Percentiles rank a stretch among this genome's conserved stretches.
phyloP scores from a whole-genome alignment of 768 basidiomycete genomes.

The Auriculariales sp. region DNA sequence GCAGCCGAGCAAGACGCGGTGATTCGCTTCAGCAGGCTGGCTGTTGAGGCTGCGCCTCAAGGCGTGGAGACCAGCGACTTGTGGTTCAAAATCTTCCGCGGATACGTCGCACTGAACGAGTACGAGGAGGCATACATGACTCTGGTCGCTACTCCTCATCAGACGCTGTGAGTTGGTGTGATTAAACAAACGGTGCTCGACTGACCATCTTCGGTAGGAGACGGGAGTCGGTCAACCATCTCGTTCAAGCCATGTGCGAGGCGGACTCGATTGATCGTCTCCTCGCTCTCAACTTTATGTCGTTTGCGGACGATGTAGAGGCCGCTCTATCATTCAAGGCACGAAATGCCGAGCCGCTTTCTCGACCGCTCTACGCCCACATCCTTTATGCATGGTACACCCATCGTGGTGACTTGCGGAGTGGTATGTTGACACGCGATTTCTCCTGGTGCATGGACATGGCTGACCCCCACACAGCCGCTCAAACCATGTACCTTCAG shows the following conservation, averaged over 20 bases:
- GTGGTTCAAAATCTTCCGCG: constrained; percentile 68
- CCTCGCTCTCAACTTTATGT: constrained; percentile 72
- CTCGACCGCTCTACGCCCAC: constrained; percentile 72
- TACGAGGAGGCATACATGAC: constrained; percentile 84
- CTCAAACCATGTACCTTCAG: constrained; percentile 85
- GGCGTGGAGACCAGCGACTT: constrained; percentile 47
- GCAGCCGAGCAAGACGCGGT: constrained; percentile 41
- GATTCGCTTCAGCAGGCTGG: constrained; percentile 61
- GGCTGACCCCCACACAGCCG: constrained; percentile 37
- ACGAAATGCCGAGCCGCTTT: constrained; percentile 79
- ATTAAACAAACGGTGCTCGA: background rate
- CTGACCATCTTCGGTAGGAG: constrained; percentile 33
- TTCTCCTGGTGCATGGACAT: background rate
- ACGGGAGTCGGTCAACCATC: constrained; percentile 63
- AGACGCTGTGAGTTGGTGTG: constrained; percentile 50
- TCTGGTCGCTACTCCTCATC: constrained; percentile 58
- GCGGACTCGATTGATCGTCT: constrained; percentile 65
- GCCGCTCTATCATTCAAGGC: constrained; percentile 82
- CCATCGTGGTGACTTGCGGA: constrained; percentile 76
- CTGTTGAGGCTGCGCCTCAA: constrained; percentile 51
- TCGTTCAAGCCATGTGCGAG: constrained; percentile 90
- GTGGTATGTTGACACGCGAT: constrained; percentile 39
- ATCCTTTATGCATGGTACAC: constrained; percentile 94
- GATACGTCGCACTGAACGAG: constrained; percentile 51
- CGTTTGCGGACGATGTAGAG: constrained; percentile 77